These are phyloP conservation scores for Microsporum audouinii DNA, from an alignment of 2,329 filamentous ascomycete genomes.

Conservation along the genomic window DNA sequence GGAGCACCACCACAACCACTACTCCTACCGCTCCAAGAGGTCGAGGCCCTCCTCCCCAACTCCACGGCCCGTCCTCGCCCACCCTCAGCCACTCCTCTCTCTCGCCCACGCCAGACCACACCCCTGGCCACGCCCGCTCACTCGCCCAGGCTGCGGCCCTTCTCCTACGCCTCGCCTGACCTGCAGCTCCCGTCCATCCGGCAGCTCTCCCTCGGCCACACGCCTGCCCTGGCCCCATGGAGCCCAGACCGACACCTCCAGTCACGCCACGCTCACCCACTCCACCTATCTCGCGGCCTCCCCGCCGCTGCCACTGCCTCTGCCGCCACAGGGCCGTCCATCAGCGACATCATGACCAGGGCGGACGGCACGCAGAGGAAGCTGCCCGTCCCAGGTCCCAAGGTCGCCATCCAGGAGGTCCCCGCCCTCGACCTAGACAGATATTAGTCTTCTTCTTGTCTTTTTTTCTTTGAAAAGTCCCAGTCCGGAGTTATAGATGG, in stretches of 20 bases:
- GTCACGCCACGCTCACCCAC: constrained; percentile 34
- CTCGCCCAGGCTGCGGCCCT: constrained; percentile 77
- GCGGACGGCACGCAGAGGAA: constrained; percentile 82
- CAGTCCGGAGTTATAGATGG: neutral
- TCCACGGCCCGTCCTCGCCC: constrained; percentile 93
- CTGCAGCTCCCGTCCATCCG: constrained; percentile 82
- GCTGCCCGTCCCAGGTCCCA: constrained; percentile 72
- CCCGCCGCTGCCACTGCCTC: constrained; percentile 41
- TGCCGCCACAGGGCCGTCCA: constrained; percentile 50
- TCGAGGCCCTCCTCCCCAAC: constrained; percentile 85
- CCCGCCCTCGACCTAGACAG: constrained; percentile 8
- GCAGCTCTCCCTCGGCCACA: constrained; percentile 52
- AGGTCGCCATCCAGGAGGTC: constrained; percentile 77
- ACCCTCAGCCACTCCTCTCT: constrained; percentile 94
- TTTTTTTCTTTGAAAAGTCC: neutral
- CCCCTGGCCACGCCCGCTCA: constrained; percentile 93
- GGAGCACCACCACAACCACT: constrained; percentile 41
- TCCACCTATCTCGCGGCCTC: constrained; percentile 14
- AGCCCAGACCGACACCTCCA: constrained; percentile 50
- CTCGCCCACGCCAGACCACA: constrained; percentile 92
- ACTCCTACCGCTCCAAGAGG: constrained; percentile 55
- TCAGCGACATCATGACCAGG: constrained; percentile 85
- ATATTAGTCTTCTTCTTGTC: constrained; percentile 8
- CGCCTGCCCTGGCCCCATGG: constrained; percentile 59
- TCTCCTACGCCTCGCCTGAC: constrained; percentile 46